phyloP scores from a whole-genome alignment of 164 flowering plant species.

The Chloranthus sessilifolius region DNA sequence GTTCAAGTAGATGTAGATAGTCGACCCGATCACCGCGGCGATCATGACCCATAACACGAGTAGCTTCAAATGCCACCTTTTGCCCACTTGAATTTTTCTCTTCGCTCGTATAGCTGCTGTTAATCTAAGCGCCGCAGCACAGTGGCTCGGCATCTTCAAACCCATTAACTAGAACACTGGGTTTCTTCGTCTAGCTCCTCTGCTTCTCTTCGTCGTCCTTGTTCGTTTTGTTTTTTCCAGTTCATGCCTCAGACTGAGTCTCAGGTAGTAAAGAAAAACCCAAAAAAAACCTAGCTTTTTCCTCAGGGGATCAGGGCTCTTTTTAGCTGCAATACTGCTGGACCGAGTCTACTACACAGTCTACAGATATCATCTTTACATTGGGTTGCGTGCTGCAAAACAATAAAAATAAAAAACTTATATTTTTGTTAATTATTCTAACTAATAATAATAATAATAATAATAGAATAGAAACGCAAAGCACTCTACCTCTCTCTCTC shows the following conservation, averaged over 20 bases:
- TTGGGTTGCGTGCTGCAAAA: constrained; percentile 12
- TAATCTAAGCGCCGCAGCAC: constrained; percentile 23
- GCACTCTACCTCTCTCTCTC: background rate
- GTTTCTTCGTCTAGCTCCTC: too few relatives aligned
- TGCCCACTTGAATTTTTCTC: constrained; percentile 9
- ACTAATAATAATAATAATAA: too few relatives aligned
- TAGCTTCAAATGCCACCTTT: constrained; percentile 9
- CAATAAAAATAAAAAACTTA: constrained; percentile 9
- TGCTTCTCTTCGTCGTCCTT: constrained; percentile 4
- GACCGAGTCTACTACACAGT: constrained; percentile 9
- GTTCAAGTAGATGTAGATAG: constrained; percentile 39
- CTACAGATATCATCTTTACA: constrained; percentile 16
- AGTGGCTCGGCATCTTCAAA: constrained; percentile 24
- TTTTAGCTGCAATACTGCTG: constrained; percentile 10
- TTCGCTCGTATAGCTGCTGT: constrained; percentile 16
- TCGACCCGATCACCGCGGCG: constrained; percentile 21
- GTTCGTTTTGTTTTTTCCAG: constrained; percentile 4
- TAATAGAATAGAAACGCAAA: too few relatives aligned
- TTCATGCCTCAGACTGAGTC: constrained; percentile 9
- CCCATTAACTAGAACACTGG: constrained; percentile 10
- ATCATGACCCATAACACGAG: constrained; percentile 42
- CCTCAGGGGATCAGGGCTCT: constrained; percentile 13
- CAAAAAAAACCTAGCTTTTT: constrained; percentile 8
- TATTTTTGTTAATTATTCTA: too few relatives aligned
- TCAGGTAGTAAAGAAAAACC: constrained; percentile 7